Conservation (phyloP, 805 yeast genomes). For the Myxozyma mucilagina region DNA sequence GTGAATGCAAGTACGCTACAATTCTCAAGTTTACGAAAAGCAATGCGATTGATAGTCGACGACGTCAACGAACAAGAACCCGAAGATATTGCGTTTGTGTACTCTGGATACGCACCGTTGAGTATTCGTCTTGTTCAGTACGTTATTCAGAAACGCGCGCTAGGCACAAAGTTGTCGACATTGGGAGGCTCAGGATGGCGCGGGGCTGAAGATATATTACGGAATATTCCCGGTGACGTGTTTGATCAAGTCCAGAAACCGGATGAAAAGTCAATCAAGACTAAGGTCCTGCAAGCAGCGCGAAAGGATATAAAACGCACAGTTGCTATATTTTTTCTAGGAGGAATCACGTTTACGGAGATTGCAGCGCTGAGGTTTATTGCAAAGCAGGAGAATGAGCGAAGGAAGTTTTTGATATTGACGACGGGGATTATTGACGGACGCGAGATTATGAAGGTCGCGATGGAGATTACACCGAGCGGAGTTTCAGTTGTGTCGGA, state of each 20-base stretch:
- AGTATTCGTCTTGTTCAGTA: slow-evolving; percentile 67
- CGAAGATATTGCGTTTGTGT: slow-evolving; percentile 58
- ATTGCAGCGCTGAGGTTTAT: slow-evolving; percentile 67
- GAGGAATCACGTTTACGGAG: slow-evolving; percentile 87
- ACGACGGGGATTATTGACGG: slow-evolving; percentile 54
- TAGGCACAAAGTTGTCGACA: slow-evolving; percentile 21
- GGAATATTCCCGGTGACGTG: slow-evolving; percentile 42
- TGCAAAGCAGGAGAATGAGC: slow-evolving; percentile 46
- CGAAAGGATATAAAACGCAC: slow-evolving; percentile 36
- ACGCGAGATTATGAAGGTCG: slow-evolving; percentile 39
- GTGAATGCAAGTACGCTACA: slow-evolving; percentile 35
- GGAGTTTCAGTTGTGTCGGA: background rate
- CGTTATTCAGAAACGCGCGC: slow-evolving; percentile 53
- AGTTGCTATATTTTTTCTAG: slow-evolving; percentile 60
- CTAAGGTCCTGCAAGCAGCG: slow-evolving; percentile 29
- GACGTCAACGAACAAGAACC: slow-evolving; percentile 46
- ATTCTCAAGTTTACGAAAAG: slow-evolving; percentile 54
- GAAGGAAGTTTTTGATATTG: slow-evolving; percentile 45
- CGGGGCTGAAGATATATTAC: slow-evolving; percentile 44
- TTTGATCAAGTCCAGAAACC: slow-evolving; percentile 39
- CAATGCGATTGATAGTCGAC: slow-evolving; percentile 36
- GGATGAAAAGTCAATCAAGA: slow-evolving; percentile 25
- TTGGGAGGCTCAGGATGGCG: slow-evolving; percentile 42
- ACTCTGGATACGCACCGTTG: slow-evolving; percentile 83
- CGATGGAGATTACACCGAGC: slow-evolving; percentile 20